A percentile compares a stretch with the other conserved stretches of the same genome.
Conservation (phyloP, 2,329 filamentous ascomycete species). For the Xylaria sp. region DNA sequence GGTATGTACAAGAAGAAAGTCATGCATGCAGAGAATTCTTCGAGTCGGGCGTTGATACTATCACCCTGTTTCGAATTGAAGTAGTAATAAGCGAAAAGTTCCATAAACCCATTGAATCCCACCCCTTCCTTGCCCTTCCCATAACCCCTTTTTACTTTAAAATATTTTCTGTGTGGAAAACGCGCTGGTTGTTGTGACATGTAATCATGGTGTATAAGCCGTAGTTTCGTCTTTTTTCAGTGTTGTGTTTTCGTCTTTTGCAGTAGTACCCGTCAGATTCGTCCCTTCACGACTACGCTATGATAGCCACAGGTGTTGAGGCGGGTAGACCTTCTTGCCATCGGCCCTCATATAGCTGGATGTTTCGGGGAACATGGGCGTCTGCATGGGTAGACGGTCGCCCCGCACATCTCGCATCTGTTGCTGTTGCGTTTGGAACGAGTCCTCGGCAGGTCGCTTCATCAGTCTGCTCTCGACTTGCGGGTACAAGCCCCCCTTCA, state of each 20-base stretch:
- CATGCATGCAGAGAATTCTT: neutral
- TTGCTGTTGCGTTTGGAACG: constrained; percentile 23
- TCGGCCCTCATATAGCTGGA: constrained; percentile 25
- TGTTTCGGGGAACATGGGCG: constrained; percentile 5
- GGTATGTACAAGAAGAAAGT: constrained; percentile 9
- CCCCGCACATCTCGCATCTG: constrained; percentile 25
- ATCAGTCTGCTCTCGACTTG: constrained; percentile 22
- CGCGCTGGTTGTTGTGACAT: no score
- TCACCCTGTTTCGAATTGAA: no score
- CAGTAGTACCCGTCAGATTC: neutral
- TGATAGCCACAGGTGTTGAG: constrained; percentile 15
- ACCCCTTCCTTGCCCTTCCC: neutral
- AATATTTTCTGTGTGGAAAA: neutral
- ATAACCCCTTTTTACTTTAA: constrained; percentile 1
- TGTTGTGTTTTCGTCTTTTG: no score
- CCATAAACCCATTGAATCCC: no score
- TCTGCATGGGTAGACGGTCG: constrained; percentile 20
- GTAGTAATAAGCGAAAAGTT: no score
- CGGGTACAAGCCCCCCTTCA: constrained; percentile 21
- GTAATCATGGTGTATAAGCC: no score
- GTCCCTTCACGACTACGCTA: neutral
- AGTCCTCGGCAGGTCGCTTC: constrained; percentile 27
- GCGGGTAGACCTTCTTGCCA: constrained; percentile 17
- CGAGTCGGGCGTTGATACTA: no score
- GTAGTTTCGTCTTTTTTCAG: no score